Conservation (phyloP, 2,329 filamentous ascomycete species). For the Scytalidium lignicola region DNA sequence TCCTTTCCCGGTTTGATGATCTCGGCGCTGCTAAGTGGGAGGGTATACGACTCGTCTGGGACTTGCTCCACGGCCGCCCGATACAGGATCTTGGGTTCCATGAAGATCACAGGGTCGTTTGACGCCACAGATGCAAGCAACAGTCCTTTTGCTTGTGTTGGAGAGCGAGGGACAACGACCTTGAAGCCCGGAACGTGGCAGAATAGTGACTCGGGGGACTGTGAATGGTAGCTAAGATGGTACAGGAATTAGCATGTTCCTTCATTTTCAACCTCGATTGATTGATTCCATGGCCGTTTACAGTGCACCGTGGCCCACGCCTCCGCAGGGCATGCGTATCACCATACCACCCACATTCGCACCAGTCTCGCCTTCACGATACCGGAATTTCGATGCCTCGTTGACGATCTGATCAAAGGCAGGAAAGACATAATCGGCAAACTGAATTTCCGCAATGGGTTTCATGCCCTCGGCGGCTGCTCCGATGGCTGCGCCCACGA, state of each 20-base stretch:
- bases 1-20: conserved; percentile 74
- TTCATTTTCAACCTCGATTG: background rate
- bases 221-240: conserved; percentile 62
- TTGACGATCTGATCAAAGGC: conserved; percentile 94
- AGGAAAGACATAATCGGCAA: conserved; percentile 90
- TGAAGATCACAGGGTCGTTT: conserved; percentile 84
- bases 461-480: conserved; percentile 39
- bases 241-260: background rate
- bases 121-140: conserved; percentile 69
- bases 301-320: conserved; percentile 81
- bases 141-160: conserved; percentile 82
- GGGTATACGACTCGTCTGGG: conserved; percentile 71
- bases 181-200: conserved; percentile 80
- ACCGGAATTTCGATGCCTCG: conserved; percentile 84
- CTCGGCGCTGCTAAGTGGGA: conserved; percentile 83
- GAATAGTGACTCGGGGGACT: conserved; percentile 84
- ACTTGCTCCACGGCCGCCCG: conserved; percentile 90
- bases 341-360: conserved; percentile 71
- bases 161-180: conserved; percentile 81
- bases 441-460: conserved; percentile 59
- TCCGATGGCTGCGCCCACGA: conserved; percentile 64
- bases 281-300: conserved; percentile 20
- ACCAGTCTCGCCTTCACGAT: conserved; percentile 58
- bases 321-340: conserved; percentile 84
- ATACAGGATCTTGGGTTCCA: conserved; percentile 93